Evolutionary conservation across 2,329 filamentous ascomycete genomes (phyloP), one percentile per base, ranked within the genome.

Genomic region (Cladophialophora psammophila): DNA sequence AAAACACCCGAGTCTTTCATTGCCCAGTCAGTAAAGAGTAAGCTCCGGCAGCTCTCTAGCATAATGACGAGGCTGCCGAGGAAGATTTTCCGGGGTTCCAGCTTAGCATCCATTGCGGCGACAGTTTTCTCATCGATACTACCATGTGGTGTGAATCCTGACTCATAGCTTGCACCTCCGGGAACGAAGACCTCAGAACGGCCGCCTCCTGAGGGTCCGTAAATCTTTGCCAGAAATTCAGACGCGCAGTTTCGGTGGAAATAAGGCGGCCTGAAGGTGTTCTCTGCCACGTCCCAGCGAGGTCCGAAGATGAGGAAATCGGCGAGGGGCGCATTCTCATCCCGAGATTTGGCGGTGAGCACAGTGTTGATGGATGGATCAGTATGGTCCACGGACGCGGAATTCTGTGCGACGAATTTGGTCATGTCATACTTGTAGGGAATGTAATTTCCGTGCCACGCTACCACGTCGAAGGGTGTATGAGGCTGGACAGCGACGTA

Each of bases 381-480:
- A 0, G 90, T 90, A 74, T 94, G 91, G 76, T 93, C 91, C 74
- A 87, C 92, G 5, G 87, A 90, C 71, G 92, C 87, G 63, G 84
- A 87, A 15, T 90, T 91, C 50, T 93, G 88, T 50, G 87, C 88
- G 79, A 89, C 91, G 82, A 93, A 94, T 34, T 90, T 87, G 31
- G 88, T 90, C 0, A 94, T 84, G 73, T 93, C 91, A 80, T 93
- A 94, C 79, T 93, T 94, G 84, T 88, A 92, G 0, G 91, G 91
- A 68, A 90, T 90, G 78, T 93, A 93, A 69, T 87, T 90, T 50
- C 91, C 91, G 75, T 93, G 90, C 90, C 91, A 93, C 1, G 89
- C 90, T 2, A 93, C 91, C 0, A 94, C 87, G 72, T 94, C 90
- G 73, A 93, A 94, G 0, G 91, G 91, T 0, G 88, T 89, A 75